These are phyloP conservation scores for Fraxinus albicans DNA, from an alignment of 305 asterid genomes.

Conservation along the genomic window DNA sequence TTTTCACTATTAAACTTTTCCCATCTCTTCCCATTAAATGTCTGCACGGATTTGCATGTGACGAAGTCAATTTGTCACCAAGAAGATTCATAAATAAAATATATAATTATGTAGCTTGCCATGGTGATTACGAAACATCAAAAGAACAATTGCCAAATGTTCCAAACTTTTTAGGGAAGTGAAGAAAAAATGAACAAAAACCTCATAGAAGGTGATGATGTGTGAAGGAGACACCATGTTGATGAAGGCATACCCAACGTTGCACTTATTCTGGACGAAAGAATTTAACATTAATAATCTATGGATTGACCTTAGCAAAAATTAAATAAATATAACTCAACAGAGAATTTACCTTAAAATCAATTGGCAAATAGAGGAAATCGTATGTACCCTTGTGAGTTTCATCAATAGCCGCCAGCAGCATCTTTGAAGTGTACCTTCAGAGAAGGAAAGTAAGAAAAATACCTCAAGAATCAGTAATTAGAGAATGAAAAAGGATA, in stretches of 20 bases:
- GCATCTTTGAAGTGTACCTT: constrained; percentile 98
- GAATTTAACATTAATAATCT: constrained; percentile 5
- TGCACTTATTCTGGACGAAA: constrained; percentile 83
- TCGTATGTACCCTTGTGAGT: constrained; percentile 87
- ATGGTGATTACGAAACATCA: not conserved
- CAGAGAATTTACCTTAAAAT: constrained; percentile 68
- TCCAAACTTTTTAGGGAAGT: not conserved
- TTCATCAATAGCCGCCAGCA: constrained; percentile 85
- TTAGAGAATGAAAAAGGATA: not conserved
- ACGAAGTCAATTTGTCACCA: not conserved
- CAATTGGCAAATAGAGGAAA: constrained; percentile 93
- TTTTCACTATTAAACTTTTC: constrained; percentile 93
- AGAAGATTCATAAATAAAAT: not conserved
- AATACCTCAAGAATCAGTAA: constrained; percentile 4
- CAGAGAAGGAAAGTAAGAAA: constrained; percentile 13
- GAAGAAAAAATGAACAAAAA: constrained; percentile 26
- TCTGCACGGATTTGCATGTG: constrained; percentile 39
- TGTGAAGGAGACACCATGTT: constrained; percentile 87
- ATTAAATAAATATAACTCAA: constrained; percentile 9
- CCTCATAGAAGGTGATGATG: constrained; percentile 82
- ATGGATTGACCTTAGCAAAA: not conserved
- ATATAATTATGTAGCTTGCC: not conserved
- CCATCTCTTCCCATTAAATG: constrained; percentile 95
- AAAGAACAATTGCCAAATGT: not conserved
- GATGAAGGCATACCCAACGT: constrained; percentile 96